Conservation (phyloP, 352 stramenopile species). For the Globisporangium uncinulatum region DNA sequence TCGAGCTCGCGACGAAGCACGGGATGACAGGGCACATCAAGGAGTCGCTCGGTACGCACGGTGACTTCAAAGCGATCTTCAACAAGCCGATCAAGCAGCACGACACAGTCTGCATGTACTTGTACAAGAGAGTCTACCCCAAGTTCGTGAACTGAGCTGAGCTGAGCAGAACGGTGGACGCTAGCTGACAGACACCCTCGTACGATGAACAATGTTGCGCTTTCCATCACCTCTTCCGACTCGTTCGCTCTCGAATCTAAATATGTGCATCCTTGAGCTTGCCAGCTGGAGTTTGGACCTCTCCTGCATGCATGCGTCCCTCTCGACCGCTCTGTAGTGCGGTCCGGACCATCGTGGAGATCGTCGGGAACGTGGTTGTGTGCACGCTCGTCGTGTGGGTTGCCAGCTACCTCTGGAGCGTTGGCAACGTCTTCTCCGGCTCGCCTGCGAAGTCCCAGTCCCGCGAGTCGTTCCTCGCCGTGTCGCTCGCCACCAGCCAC, state of each 20-base stretch:
- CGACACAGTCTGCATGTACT: constrained; percentile 97
- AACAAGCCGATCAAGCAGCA: constrained; percentile 99
- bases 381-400: constrained; percentile 18
- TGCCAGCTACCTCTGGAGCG: constrained; percentile 18
- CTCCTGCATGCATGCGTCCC: too few relatives aligned
- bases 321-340: background rate
- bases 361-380: constrained; percentile 20
- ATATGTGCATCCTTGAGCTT: too few relatives aligned
- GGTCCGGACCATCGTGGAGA: constrained; percentile 3
- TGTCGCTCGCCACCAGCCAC: constrained; percentile 1
- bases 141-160: constrained; percentile 85
- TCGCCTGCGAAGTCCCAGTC: constrained; percentile 18
- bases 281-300: too few relatives aligned
- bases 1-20: constrained; percentile 97
- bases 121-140: constrained; percentile 99
- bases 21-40: constrained; percentile 97
- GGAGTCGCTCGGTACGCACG: constrained; percentile 97
- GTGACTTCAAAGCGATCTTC: constrained; percentile 99
- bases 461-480: constrained; percentile 16
- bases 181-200: too few relatives aligned
- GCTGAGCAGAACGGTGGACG: too few relatives aligned
- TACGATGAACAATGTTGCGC: too few relatives aligned
- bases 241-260: too few relatives aligned
- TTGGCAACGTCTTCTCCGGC: constrained; percentile 18
- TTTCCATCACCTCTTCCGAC: constrained; percentile 11